Evolutionary conservation across 805 yeast genomes (phyloP), one percentile per base, ranked within the genome.

Genomic region (Zygosaccharomyces bisporus): DNA sequence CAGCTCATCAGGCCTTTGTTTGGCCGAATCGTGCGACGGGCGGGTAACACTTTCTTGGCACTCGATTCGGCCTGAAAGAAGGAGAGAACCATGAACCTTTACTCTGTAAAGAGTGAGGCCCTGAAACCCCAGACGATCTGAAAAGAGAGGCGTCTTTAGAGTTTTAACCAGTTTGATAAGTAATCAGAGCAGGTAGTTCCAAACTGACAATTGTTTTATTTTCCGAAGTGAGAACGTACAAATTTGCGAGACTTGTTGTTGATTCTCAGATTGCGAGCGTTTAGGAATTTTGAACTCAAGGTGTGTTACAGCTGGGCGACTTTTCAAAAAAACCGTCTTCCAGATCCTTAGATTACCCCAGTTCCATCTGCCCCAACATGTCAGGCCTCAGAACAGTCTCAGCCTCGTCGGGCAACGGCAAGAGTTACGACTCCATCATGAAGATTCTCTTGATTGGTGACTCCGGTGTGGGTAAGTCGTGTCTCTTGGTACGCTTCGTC

Each of bases 391-490:
- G 61, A 50, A 56, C 61, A 12, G 60, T 53, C 25, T 55, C 61
- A 20, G 58, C 61, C 27, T 52, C 57, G 19, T 56, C 55, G 24
- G 55, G 55, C 13, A 57, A 50, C 41, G 63, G 58, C 34, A 61
- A 64, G 43, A 60, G 59, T 45, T 89, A 86, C 61, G 96, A 89
- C 64, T 81, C 88, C 71, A 85, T 91, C 59, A 83, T 90, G 83
- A 90, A 90, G 73, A 79, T 91, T 58, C 76, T 91, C 55, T 78
- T 91, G 55, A 95, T 91, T 53, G 98, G 98, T 46, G 96, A 90
- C 71, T 86, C 95, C 24, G 87, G 87, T 48, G 93, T 86, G 36
- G 95, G 95, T 29, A 86, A 86, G 62, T 84, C 97, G 33, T 91
- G 97, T 74, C 75, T 90, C 48, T 73, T 90, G 58, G 79, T 91